phyloP scores from a whole-genome alignment of 257 asterid species.

The Ligustrum vulgare region DNA sequence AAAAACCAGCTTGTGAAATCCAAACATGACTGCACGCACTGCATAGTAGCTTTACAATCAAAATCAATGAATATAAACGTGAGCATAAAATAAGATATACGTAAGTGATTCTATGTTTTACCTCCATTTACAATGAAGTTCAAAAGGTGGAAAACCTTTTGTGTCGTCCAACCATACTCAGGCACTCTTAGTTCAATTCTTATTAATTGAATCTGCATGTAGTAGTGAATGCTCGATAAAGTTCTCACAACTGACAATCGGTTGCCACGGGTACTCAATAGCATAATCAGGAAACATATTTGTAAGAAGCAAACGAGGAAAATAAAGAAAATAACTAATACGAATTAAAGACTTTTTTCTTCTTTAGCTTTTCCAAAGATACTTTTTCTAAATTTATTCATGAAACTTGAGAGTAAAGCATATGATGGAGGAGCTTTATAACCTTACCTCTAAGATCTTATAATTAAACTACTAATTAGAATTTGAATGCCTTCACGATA shows the following conservation, averaged over 20 bases:
- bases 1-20: conserved; percentile 72
- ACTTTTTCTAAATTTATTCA: neutral
- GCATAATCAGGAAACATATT: conserved; percentile 6
- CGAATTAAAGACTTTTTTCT: neutral
- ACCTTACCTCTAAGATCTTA: neutral
- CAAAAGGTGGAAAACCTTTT: conserved; percentile 98
- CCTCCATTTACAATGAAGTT: conserved; percentile 96
- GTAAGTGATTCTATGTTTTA: conserved; percentile 33
- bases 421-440: neutral
- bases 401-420: neutral
- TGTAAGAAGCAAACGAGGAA: neutral
- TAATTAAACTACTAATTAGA: neutral
- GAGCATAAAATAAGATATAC: neutral
- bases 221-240: conserved; percentile 18
- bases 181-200: conserved; percentile 91
- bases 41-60: conserved; percentile 33
- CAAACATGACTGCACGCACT: conserved; percentile 87
- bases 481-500: neutral
- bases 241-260: conserved; percentile 7
- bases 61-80: conserved; percentile 13
- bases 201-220: conserved; percentile 80
- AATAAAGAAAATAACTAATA: neutral
- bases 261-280: conserved; percentile 15
- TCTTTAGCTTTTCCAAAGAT: neutral
- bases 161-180: conserved; percentile 97